phyloP scores from a whole-genome alignment of 176 grass and related monocot genomes.

The Puccinellia tenuiflora region DNA sequence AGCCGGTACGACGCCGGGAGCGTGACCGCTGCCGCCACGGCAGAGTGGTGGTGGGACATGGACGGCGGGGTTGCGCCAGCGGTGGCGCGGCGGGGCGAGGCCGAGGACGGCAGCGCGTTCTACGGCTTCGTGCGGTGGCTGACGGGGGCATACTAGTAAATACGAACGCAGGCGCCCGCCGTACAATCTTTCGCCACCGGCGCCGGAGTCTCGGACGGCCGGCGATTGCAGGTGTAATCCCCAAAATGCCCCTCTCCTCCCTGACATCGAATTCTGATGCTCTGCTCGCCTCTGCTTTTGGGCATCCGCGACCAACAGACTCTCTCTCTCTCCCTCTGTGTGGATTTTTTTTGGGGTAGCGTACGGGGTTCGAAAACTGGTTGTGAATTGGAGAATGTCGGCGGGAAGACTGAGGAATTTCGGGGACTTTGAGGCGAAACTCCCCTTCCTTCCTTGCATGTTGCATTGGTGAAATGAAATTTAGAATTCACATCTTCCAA shows the following conservation, averaged over 20 bases:
- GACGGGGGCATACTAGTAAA: constrained; percentile 50
- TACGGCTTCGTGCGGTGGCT: constrained; percentile 69
- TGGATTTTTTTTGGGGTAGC: background rate
- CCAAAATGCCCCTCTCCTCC: background rate
- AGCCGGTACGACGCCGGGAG: constrained; percentile 48
- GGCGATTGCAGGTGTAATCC: background rate
- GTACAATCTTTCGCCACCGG: background rate
- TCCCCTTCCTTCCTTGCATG: background rate
- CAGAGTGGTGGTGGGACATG: constrained; percentile 74
- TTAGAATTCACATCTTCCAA: background rate
- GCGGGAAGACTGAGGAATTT: constrained; percentile 48
- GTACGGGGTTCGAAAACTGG: constrained; percentile 42
- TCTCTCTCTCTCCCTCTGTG: background rate
- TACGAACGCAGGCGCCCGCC: background rate
- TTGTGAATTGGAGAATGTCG: constrained; percentile 56
- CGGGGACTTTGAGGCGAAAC: constrained; percentile 7
- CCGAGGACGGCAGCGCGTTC: constrained; percentile 41
- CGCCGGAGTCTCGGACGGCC: background rate
- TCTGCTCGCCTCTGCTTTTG: constrained; percentile 13
- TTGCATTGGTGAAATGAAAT: background rate
- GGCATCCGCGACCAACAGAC: background rate
- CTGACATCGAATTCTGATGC: constrained; percentile 18
- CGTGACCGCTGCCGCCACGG: constrained; percentile 22
- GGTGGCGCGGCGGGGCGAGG: constrained; percentile 26
- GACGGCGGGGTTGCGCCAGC: constrained; percentile 39